Conservation (phyloP, 2,329 filamentous ascomycete species). For the Hymenotorrendiella dingleyae region DNA sequence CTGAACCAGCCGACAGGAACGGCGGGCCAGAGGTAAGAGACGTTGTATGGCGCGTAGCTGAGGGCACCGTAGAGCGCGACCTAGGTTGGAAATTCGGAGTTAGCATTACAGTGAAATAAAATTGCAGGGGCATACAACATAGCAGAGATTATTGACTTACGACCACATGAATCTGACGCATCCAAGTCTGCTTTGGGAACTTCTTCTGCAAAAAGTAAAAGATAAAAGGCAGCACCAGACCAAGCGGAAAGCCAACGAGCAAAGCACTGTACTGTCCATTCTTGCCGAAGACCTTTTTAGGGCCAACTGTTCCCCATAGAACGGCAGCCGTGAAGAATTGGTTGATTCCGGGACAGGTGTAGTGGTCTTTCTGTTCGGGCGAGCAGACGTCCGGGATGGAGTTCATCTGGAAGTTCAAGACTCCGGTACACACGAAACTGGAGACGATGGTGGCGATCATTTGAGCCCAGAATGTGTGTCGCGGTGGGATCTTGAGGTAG, state of each 20-base stretch:
- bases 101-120: too few species aligned
- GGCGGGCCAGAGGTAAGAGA: conserved; percentile 42
- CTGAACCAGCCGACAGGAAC: conserved; percentile 43
- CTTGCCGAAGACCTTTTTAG: conserved; percentile 41
- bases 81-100: too few species aligned
- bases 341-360: conserved; percentile 45
- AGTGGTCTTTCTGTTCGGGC: conserved; percentile 37
- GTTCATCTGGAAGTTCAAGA: conserved; percentile 34
- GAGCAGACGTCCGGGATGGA: conserved; percentile 39
- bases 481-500: conserved; percentile 44
- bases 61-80: too few species aligned
- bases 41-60: conserved; percentile 45
- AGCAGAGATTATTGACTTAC: conserved; percentile 18
- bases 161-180: conserved; percentile 43
- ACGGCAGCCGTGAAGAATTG: conserved; percentile 52
- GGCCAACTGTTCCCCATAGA: conserved; percentile 48
- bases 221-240: conserved; percentile 39
- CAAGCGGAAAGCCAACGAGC: conserved; percentile 45
- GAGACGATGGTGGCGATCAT: conserved; percentile 42
- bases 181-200: conserved; percentile 34
- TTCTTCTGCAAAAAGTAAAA: conserved; percentile 39
- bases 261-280: conserved; percentile 43
- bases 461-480: conserved; percentile 43
- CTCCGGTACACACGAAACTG: conserved; percentile 37
- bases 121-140: conserved; percentile 42